These are phyloP conservation scores for Botrytis pseudocinerea DNA, from an alignment of 2,329 filamentous ascomycete genomes.

Conservation along the genomic window DNA sequence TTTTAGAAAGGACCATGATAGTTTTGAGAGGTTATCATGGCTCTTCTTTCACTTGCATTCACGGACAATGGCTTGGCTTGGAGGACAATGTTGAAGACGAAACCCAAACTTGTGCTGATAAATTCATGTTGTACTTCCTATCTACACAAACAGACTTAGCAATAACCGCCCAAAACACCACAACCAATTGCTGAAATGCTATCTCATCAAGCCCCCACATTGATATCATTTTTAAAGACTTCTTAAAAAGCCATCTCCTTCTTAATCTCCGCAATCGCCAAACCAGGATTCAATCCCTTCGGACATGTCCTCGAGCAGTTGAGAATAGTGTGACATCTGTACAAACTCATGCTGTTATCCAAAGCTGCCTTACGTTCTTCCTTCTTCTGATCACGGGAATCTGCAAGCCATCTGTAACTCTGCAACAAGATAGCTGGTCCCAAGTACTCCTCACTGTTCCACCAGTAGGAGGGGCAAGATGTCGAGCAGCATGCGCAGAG, in stretches of 20 bases:
- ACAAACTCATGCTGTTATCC: conserved; percentile 98
- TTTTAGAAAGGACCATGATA: background rate
- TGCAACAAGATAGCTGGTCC: conserved; percentile 95
- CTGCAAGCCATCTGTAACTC: conserved; percentile 95
- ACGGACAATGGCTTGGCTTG: background rate
- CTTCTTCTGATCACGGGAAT: conserved; percentile 89
- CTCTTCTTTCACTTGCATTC: background rate
- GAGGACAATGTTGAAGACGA: background rate
- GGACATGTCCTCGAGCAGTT: conserved; percentile 98
- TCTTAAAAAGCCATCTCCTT: conserved; percentile 75
- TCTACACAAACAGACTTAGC: conserved; percentile 24
- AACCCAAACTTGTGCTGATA: conserved; percentile 8
- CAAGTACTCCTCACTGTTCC: conserved; percentile 98
- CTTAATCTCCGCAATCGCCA: conserved; percentile 97
- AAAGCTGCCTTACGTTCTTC: conserved; percentile 85
- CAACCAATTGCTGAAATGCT: conserved; percentile 13
- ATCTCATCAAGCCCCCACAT: conserved; percentile 5
- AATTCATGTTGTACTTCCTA: conserved; percentile 22
- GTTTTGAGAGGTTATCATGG: background rate
- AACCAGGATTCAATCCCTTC: conserved; percentile 95
- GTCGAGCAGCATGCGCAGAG: conserved; percentile 99
- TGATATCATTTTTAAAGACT: background rate
- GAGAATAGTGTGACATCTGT: conserved; percentile 98
- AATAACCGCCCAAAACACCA: conserved; percentile 22
- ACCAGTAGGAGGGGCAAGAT: conserved; percentile 99